A percentile compares a stretch with the other conserved stretches of the same genome.
Conservation (phyloP, 495 filamentous ascomycete species). For the Chaetomidium leptoderma region DNA sequence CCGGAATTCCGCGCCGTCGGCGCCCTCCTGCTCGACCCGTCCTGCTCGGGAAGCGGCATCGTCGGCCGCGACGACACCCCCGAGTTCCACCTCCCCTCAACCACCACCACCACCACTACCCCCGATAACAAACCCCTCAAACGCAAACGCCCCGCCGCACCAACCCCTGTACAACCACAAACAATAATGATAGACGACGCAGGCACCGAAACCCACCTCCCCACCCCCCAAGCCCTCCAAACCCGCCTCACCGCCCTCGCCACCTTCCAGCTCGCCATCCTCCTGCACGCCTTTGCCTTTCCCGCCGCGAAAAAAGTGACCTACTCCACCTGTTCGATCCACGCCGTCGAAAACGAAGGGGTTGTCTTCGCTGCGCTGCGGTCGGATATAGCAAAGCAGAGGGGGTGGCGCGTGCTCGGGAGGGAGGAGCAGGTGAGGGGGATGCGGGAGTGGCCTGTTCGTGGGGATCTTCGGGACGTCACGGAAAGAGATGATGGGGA, state of each 20-base stretch:
- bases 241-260: slow-evolving; percentile 66
- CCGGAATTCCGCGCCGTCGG: slow-evolving; percentile 56
- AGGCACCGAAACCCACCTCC: slow-evolving; percentile 39
- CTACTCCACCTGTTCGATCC: slow-evolving; percentile 89
- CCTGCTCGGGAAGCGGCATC: slow-evolving; percentile 92
- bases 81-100: slow-evolving; percentile 49
- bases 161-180: slow-evolving; percentile 14
- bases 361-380: slow-evolving; percentile 68
- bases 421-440: slow-evolving; percentile 67
- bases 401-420: slow-evolving; percentile 72
- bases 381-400: slow-evolving; percentile 57
- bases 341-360: slow-evolving; percentile 80
- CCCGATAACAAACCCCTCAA: neutral
- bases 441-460: slow-evolving; percentile 63
- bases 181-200: slow-evolving; percentile 47
- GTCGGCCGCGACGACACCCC: slow-evolving; percentile 77
- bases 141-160: neutral
- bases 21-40: slow-evolving; percentile 81
- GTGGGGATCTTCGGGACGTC: slow-evolving; percentile 65
- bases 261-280: slow-evolving; percentile 68
- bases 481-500: slow-evolving; percentile 47
- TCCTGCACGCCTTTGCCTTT: slow-evolving; percentile 80
- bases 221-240: slow-evolving; percentile 42
- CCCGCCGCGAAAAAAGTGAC: slow-evolving; percentile 71
- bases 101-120: neutral